A percentile compares a stretch with the other conserved stretches of the same genome.
Evolutionary conservation across 495 filamentous ascomycete genomes (phyloP).

Genomic region (Hypoxylon crocopeplum): DNA sequence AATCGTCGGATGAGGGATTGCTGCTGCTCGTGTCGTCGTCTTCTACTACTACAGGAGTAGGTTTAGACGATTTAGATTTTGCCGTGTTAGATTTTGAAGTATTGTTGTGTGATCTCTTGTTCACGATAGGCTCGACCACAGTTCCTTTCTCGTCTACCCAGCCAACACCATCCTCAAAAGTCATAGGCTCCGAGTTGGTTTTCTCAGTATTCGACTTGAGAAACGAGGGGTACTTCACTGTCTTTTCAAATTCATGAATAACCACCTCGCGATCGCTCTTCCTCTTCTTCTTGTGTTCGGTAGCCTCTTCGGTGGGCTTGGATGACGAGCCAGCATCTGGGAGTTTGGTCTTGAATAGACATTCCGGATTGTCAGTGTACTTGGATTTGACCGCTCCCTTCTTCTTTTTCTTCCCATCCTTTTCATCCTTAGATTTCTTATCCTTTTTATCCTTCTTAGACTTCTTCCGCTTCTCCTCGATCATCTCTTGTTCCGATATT

Average conservation of each 20-base stretch:
- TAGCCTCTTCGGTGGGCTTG: constrained; percentile 52
- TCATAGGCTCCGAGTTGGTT: constrained; percentile 44
- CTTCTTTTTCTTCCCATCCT: constrained; percentile 61
- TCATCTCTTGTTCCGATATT: constrained; percentile 62
- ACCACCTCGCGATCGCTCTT: constrained; percentile 61
- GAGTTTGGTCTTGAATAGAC: constrained; percentile 82
- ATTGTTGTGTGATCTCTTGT: constrained; percentile 32
- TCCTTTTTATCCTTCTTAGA: constrained; percentile 23
- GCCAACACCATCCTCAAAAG: constrained; percentile 79
- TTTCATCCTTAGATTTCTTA: constrained; percentile 37
- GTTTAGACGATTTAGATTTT: constrained; percentile 21
- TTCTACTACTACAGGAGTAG: constrained; percentile 24
- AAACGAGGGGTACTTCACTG: constrained; percentile 78
- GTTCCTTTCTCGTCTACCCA: constrained; percentile 86
- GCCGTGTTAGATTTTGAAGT: constrained; percentile 18
- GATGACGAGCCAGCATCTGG: constrained; percentile 53
- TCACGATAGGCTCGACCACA: constrained; percentile 66
- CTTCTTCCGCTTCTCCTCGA: constrained; percentile 54
- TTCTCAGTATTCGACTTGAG: constrained; percentile 58
- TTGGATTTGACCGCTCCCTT: constrained; percentile 69
- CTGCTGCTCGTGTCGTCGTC: constrained; percentile 44
- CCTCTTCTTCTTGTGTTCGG: constrained; percentile 61
- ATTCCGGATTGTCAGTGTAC: constrained; percentile 78
- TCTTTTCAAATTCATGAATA: constrained; percentile 83
- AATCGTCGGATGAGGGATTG: constrained; percentile 40